Conservation (phyloP, 208 protist species). For the Wallacemonas sp. region DNA sequence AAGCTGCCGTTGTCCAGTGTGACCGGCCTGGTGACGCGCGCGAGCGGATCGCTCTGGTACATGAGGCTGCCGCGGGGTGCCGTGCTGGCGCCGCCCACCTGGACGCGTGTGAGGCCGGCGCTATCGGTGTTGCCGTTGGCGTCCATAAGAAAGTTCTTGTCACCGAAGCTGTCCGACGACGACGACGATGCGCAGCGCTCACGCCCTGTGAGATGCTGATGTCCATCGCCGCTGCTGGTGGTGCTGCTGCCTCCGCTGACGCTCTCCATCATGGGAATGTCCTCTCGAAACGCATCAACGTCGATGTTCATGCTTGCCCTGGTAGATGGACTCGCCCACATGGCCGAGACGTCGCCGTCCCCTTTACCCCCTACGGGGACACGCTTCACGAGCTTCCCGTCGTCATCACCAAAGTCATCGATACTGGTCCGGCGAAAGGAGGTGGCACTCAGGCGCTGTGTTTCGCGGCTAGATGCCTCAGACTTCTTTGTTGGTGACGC, state of each 20-base stretch:
- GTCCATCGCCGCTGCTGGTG: no score
- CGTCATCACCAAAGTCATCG: neutral
- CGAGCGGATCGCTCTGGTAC: no score
- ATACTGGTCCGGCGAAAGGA: no score
- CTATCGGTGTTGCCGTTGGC: no score
- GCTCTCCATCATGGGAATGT: neutral
- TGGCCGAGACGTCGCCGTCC: neutral
- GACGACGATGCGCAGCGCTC: neutral
- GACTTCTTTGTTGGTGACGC: constrained; percentile 10
- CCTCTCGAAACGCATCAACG: neutral
- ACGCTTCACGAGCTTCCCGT: neutral
- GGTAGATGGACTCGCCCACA: neutral
- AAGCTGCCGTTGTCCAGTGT: no score
- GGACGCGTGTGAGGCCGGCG: no score
- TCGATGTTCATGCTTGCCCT: neutral
- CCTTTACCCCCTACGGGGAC: neutral
- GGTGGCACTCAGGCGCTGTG: no score
- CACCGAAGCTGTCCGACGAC: neutral
- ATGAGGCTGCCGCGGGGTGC: no score
- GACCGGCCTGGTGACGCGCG: no score
- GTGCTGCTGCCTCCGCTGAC: neutral
- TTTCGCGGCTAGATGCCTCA: no score
- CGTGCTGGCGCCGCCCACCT: no score
- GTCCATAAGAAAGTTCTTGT: neutral
- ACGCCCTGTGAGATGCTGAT: no score